phyloP scores from a whole-genome alignment of 108 stramenopile species.

The Pseudonitzschia pungens region DNA sequence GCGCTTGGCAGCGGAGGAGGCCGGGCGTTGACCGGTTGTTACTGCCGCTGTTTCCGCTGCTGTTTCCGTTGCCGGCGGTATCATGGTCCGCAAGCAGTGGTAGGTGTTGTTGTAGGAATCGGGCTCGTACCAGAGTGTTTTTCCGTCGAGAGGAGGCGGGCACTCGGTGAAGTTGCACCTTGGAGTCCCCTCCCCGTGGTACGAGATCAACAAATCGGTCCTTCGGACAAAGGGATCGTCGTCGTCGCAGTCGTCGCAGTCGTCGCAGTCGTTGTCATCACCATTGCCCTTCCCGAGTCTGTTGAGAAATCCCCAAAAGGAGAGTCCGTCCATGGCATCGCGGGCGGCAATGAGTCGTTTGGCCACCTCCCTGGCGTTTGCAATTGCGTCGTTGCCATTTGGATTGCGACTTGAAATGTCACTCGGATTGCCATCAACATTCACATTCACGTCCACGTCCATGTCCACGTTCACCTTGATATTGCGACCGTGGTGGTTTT shows the following conservation, averaged over 20 bases:
- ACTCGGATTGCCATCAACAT: too few relatives aligned
- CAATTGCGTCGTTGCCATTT: too few relatives aligned
- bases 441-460: too few relatives aligned
- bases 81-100: conserved; percentile 22
- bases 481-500: not conserved
- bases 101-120: conserved; percentile 35
- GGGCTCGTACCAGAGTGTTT: conserved; percentile 30
- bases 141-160: conserved; percentile 10
- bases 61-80: conserved; percentile 17
- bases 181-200: conserved; percentile 29
- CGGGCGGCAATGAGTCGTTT: not conserved
- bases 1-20: too few relatives aligned
- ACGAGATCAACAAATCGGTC: conserved; percentile 27
- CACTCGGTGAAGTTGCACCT: conserved; percentile 29
- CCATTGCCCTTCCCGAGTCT: not conserved
- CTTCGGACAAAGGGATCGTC: conserved; percentile 8
- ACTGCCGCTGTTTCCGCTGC: conserved; percentile 5
- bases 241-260: not conserved
- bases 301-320: conserved; percentile 22
- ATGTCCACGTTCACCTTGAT: too few relatives aligned
- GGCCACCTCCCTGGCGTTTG: not conserved
- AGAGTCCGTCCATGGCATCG: conserved; percentile 33
- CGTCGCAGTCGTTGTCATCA: not conserved
- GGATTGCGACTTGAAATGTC: too few relatives aligned
- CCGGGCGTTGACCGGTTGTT: too few relatives aligned